Evolutionary conservation across 2,329 filamentous ascomycete species (phyloP).

Genomic region (Arthrocladium fulminans): DNA sequence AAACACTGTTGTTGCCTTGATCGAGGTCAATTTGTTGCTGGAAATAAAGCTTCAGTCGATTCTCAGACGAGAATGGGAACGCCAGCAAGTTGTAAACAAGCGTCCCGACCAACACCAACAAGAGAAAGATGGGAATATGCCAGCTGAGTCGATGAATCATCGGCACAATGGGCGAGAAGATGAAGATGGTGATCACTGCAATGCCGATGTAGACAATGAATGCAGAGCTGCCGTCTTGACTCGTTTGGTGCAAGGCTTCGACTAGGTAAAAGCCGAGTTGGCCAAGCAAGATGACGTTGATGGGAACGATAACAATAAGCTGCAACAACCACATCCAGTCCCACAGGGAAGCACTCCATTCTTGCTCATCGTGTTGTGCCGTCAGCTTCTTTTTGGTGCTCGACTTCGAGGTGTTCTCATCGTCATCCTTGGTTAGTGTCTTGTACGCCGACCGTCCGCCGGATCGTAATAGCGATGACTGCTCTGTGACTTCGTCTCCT

Average conservation of each 20-base stretch:
- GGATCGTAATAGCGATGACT: constrained; percentile 14
- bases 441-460: constrained; percentile 17
- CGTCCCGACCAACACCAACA: constrained; percentile 64
- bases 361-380: constrained; percentile 51
- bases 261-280: constrained; percentile 68
- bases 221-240: constrained; percentile 68
- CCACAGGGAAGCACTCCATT: constrained; percentile 72
- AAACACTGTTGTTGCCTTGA: constrained; percentile 59
- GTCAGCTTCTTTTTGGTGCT: constrained; percentile 18
- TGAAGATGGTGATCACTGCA: constrained; percentile 57
- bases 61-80: constrained; percentile 76
- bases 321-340: constrained; percentile 84
- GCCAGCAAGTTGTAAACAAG: constrained; percentile 76
- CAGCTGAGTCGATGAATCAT: constrained; percentile 81
- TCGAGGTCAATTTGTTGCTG: constrained; percentile 72
- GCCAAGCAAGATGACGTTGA: constrained; percentile 66
- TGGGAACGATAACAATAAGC: constrained; percentile 68
- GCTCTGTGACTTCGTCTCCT: constrained; percentile 20
- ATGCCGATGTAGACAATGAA: constrained; percentile 64
- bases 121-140: constrained; percentile 68
- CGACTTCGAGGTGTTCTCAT: constrained; percentile 21
- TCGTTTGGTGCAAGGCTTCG: constrained; percentile 67
- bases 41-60: constrained; percentile 80
- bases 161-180: constrained; percentile 68
- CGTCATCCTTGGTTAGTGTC: constrained; percentile 33